phyloP scores from a whole-genome alignment of 2,329 filamentous ascomycete genomes.

The Penicillium sp. region DNA sequence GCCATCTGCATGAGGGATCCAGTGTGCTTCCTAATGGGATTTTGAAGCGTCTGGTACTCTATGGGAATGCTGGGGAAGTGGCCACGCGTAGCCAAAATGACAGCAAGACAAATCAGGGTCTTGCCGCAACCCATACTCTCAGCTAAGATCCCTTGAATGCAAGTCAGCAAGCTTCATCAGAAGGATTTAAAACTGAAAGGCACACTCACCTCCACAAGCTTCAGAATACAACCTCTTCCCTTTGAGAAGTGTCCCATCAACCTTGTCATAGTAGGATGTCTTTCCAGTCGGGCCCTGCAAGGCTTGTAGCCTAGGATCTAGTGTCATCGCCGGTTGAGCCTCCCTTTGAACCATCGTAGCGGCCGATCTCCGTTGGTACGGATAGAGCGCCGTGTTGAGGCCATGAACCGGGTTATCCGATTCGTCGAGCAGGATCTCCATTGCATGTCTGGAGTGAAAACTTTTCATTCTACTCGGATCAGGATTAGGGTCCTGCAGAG shows the following conservation, averaged over 20 bases:
- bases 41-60: conserved; percentile 52
- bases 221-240: conserved; percentile 74
- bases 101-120: conserved; percentile 78
- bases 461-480: conserved; percentile 32
- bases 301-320: conserved; percentile 72
- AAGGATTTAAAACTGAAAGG: not conserved
- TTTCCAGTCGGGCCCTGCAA: conserved; percentile 62
- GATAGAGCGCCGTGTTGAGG: conserved; percentile 64
- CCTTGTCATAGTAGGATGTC: conserved; percentile 70
- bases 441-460: conserved; percentile 35
- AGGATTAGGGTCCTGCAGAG: conserved; percentile 43
- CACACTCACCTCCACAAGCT: conserved; percentile 65
- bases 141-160: conserved; percentile 41
- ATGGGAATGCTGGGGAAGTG: conserved; percentile 68
- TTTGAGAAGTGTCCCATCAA: conserved; percentile 61
- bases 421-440: conserved; percentile 37
- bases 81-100: conserved; percentile 73
- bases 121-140: conserved; percentile 68
- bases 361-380: conserved; percentile 77
- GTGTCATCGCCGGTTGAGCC: conserved; percentile 59
- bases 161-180: not conserved
- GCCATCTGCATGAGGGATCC: conserved; percentile 75
- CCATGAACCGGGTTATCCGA: conserved; percentile 32
- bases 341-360: conserved; percentile 85
- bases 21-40: conserved; percentile 49